Base-by-base conservation (phyloP, 805 yeast species). In the Wickerhamomyces subpelliculosus region DNA sequence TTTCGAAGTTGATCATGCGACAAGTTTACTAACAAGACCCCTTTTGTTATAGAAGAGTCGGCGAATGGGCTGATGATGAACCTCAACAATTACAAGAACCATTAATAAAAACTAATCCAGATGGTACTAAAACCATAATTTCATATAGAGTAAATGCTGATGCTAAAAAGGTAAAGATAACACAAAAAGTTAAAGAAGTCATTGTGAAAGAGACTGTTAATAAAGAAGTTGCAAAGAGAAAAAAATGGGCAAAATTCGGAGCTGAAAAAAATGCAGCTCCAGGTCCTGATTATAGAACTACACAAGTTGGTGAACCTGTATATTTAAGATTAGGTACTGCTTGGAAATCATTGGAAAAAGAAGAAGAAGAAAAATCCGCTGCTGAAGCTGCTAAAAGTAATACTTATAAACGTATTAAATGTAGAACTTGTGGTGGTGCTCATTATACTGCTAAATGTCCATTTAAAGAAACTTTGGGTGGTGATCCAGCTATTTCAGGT, bases 371-470 rank as follows among this genome's bases (percentile, higher is more conserved):
- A 43, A 65, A 66, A 52, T 72, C 72, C 52, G 68, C 65, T 37
- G 60, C 63, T 38, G 70, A 62, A 56, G 65, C 62, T 54, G 64
- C 65, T 59, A 71, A 58, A 68, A 66, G 63, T 57, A 64, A 60
- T 47, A 62, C 62, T 18, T 29, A 59, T 66, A 67, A 47, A 70
- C 67, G 51, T 45, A 63, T 78, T 47, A 67, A 64, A 52, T 93
- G 98, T 77, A 85, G 97, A 75, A 68, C 74, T 39, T 93, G 99
- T 82, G 84, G 84, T 44, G 96, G 96, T 58, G 83, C 78, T 50
- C 99, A 93, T 72, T 85, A 80, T 75, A 84, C 97, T 30, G 68
- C 87, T 61, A 81, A 83, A 68, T 93, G 99, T 84, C 98, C 98
- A 46, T 87, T 78, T 75, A 89, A 84, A 68, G 94, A 83, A 54